phyloP scores from a whole-genome alignment of 495 filamentous ascomycete species.

The Xylaria palmicola region DNA sequence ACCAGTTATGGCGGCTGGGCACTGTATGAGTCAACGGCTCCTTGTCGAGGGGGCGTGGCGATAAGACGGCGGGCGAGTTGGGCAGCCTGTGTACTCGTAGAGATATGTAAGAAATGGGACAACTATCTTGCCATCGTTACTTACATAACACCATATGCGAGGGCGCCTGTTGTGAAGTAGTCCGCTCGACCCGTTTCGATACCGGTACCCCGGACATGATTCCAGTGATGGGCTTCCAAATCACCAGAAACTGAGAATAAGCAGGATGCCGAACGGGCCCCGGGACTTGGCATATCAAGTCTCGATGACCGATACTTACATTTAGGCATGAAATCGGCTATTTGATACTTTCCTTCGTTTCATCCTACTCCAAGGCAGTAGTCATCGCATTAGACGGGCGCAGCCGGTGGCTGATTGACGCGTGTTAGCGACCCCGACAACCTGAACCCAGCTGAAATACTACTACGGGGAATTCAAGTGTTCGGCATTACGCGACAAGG shows the following conservation, averaged over 20 bases:
- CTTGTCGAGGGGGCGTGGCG: constrained; percentile 11
- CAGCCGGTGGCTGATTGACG: constrained; percentile 10
- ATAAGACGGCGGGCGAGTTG: not conserved
- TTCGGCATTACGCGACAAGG: not conserved
- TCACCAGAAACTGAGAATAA: constrained; percentile 5
- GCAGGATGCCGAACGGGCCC: constrained; percentile 9
- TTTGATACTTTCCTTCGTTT: not conserved
- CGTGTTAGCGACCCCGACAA: not conserved
- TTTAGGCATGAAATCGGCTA: not conserved
- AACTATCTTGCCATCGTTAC: not conserved
- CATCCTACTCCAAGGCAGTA: not conserved
- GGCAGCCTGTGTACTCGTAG: not conserved
- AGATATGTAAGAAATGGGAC: not conserved
- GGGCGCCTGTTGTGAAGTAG: constrained; percentile 1
- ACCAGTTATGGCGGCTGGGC: not conserved
- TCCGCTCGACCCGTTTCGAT: not conserved
- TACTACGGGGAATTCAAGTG: constrained; percentile 16
- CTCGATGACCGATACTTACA: constrained; percentile 2
- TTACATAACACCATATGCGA: constrained; percentile 1
- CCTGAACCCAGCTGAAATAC: constrained; percentile 14
- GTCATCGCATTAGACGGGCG: constrained; percentile 3
- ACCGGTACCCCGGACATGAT: not conserved
- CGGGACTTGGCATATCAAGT: not conserved
- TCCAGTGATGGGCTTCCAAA: constrained; percentile 7
- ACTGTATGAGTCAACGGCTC: constrained; percentile 14